phyloP scores from a whole-genome alignment of 75 land plant genomes.

The Cryptomeria japonica region DNA sequence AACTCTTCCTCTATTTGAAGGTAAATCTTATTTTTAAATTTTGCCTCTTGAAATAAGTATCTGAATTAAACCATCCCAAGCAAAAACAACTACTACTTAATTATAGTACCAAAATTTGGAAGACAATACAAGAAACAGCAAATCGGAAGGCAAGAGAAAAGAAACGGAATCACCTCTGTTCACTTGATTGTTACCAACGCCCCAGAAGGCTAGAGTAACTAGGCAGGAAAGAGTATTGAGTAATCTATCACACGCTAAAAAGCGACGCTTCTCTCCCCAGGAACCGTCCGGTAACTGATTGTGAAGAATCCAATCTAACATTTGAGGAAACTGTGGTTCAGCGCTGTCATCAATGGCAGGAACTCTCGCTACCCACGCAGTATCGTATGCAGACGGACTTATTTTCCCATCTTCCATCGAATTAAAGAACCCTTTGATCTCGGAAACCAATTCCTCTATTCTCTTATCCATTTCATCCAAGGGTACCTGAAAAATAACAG shows the following conservation, averaged over 20 bases:
- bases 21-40: not conserved
- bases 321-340: slow-evolving; percentile 36
- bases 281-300: slow-evolving; percentile 44
- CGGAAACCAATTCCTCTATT: slow-evolving; percentile 23
- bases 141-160: not conserved
- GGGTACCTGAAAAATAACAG: not conserved
- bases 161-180: not conserved
- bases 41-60: no score
- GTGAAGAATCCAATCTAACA: slow-evolving; percentile 32
- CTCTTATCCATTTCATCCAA: not conserved
- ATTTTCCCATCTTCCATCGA: slow-evolving; percentile 73
- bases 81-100: no score
- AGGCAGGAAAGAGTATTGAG: slow-evolving; percentile 35
- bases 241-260: slow-evolving; percentile 29
- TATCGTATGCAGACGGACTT: slow-evolving; percentile 69
- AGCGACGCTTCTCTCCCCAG: slow-evolving; percentile 28
- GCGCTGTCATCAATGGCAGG: not conserved
- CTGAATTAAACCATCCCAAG: no score
- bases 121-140: not conserved
- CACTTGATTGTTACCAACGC: not conserved
- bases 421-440: slow-evolving; percentile 36
- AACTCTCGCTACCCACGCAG: slow-evolving; percentile 85
- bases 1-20: not conserved
- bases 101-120: no score
- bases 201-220: slow-evolving; percentile 19